phyloP scores from a whole-genome alignment of 2,329 filamentous ascomycete species.

The Daldinia sp. region DNA sequence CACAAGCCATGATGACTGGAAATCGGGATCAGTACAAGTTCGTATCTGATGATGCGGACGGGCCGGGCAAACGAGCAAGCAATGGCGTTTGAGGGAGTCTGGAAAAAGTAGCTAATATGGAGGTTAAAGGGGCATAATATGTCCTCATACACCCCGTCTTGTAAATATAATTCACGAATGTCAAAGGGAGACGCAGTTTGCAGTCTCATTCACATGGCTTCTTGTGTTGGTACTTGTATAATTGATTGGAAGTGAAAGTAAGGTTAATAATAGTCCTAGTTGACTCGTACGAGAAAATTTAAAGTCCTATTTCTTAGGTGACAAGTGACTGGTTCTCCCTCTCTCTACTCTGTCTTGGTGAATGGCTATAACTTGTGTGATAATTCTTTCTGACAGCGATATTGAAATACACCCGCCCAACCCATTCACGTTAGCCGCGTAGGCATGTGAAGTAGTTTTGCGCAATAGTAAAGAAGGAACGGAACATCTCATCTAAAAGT shows the following conservation, averaged over 20 bases:
- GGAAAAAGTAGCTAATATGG: conserved; percentile 22
- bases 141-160: conserved; percentile 1
- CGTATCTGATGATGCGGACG: conserved; percentile 10
- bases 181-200: conserved; percentile 22
- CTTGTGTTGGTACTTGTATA: background rate
- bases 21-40: conserved; percentile 15
- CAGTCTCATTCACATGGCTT: conserved; percentile 7
- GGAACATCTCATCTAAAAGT: background rate
- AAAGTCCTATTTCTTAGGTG: too few species aligned
- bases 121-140: conserved; percentile 4
- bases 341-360: too few species aligned
- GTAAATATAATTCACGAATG: conserved; percentile 32
- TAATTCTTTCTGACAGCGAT: too few species aligned
- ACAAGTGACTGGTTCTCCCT: too few species aligned
- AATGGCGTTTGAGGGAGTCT: conserved; percentile 33
- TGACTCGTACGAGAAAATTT: background rate
- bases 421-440: too few species aligned
- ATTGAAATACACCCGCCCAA: too few species aligned
- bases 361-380: too few species aligned
- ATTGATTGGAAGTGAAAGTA: background rate
- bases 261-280: background rate
- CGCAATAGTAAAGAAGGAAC: background rate
- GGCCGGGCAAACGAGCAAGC: conserved; percentile 22
- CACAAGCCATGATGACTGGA: conserved; percentile 20
- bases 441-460: too few species aligned